These are phyloP conservation scores for Durio zibethinus DNA, from an alignment of 345 rosid genomes.

Conservation along the genomic window DNA sequence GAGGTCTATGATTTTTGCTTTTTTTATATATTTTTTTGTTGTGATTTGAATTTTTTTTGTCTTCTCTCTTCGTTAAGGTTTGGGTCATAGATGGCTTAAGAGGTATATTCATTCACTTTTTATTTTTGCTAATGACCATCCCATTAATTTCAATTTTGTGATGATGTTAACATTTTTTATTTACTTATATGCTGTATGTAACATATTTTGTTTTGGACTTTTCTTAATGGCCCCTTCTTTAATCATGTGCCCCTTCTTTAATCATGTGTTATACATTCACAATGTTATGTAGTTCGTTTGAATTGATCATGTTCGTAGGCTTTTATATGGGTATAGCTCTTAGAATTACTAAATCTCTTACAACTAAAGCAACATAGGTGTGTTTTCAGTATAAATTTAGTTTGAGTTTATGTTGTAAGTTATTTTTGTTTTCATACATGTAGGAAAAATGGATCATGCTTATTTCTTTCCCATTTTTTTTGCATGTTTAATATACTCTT, in stretches of 20 bases:
- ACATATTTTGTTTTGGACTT: neutral
- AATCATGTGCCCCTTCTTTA: too few relatives aligned
- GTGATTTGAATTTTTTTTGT: too few relatives aligned
- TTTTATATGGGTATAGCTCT: constrained; percentile 89
- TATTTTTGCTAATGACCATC: neutral
- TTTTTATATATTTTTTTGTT: too few relatives aligned
- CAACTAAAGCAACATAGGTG: constrained; percentile 96
- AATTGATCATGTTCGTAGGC: constrained; percentile 47
- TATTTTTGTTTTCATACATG: too few relatives aligned
- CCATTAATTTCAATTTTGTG: neutral
- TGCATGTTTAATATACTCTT: too few relatives aligned
- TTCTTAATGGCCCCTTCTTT: neutral
- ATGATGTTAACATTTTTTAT: neutral
- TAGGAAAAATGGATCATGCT: too few relatives aligned
- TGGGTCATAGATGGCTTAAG: constrained; percentile 68
- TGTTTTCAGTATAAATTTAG: too few relatives aligned
- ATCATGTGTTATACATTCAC: neutral
- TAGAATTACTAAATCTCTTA: constrained; percentile 81
- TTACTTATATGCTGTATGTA: neutral
- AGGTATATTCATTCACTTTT: constrained; percentile 38
- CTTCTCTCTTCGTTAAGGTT: too few relatives aligned
- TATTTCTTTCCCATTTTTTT: too few relatives aligned
- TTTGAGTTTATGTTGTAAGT: too few relatives aligned
- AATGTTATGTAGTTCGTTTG: neutral
- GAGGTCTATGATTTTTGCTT: too few relatives aligned